Conservation (phyloP, 2,329 filamentous ascomycete species). For the Arthrobotrys iridis region DNA sequence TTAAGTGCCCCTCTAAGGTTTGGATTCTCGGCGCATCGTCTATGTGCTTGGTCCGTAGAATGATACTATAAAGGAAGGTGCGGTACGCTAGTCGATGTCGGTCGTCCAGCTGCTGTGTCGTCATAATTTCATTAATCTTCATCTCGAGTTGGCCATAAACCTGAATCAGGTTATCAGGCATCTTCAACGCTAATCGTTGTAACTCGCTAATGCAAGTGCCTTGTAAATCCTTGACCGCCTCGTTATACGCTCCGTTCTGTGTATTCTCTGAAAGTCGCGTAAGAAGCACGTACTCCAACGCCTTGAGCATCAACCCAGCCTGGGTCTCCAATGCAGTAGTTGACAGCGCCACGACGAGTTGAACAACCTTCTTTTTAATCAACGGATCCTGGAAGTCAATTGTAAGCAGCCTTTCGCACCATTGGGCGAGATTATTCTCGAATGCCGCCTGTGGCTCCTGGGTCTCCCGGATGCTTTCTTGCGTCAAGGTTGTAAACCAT, state of each 20-base stretch:
- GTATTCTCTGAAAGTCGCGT: conserved; percentile 79
- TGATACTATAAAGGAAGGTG: conserved; percentile 92
- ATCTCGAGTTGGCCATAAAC: conserved; percentile 88
- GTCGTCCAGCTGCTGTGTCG: conserved; percentile 77
- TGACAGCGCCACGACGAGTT: conserved; percentile 84
- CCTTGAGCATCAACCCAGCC: conserved; percentile 82
- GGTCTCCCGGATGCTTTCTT: conserved; percentile 53
- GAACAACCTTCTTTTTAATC: conserved; percentile 81
- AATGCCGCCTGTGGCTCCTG: conserved; percentile 69
- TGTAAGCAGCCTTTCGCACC: conserved; percentile 76
- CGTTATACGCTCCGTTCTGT: conserved; percentile 78
- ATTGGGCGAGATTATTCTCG: conserved; percentile 73
- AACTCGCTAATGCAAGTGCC: conserved; percentile 85
- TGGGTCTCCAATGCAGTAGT: conserved; percentile 81
- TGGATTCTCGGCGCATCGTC: conserved; percentile 75
- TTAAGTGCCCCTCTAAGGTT: conserved; percentile 79
- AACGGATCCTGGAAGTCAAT: conserved; percentile 83
- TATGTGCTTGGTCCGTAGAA: conserved; percentile 81
- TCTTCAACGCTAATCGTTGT: conserved; percentile 85
- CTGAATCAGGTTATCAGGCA: conserved; percentile 86
- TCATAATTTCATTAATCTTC: conserved; percentile 82
- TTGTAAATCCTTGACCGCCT: conserved; percentile 89
- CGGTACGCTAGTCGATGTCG: conserved; percentile 85
- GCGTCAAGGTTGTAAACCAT: conserved; percentile 68
- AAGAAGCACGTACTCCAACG: conserved; percentile 82